Conservation (phyloP, 139 green algal species). For the Chlorella ohadii region DNA sequence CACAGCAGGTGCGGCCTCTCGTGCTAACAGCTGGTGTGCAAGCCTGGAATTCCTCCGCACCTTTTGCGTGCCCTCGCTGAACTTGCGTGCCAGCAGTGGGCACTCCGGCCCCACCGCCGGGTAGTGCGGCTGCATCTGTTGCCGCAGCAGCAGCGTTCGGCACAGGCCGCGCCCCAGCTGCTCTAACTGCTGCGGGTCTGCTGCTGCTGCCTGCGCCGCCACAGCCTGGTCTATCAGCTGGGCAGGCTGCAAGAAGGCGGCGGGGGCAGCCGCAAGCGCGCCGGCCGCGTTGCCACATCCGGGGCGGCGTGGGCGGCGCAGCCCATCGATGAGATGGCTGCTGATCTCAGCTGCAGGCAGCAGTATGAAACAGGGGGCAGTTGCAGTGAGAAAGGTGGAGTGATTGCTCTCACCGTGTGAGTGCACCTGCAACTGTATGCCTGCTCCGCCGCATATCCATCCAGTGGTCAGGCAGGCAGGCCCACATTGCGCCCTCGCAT, state of each 20-base stretch:
- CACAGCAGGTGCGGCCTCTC: too few species aligned
- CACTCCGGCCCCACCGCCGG: constrained; percentile 10
- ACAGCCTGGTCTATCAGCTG: background rate
- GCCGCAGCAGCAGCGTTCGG: constrained; percentile 8
- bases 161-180: background rate
- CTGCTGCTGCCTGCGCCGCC: background rate
- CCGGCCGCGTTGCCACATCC: constrained; percentile 3
- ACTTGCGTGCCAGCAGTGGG: constrained; percentile 34
- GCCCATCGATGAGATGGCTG: background rate
- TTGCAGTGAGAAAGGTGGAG: too few species aligned
- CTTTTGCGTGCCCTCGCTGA: constrained; percentile 7
- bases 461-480: too few species aligned
- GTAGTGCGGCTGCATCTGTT: constrained; percentile 10
- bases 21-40: too few species aligned
- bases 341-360: constrained; percentile 1
- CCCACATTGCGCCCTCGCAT: too few species aligned
- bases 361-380: background rate
- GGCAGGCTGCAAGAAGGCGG: background rate
- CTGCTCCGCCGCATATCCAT: too few species aligned
- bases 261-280: background rate
- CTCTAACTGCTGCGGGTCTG: background rate
- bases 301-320: constrained; percentile 4
- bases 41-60: background rate
- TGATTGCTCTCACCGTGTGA: too few species aligned
- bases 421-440: too few species aligned